Base-by-base conservation (phyloP, 495 filamentous ascomycete genomes). In the Lophiotrema nucula region DNA sequence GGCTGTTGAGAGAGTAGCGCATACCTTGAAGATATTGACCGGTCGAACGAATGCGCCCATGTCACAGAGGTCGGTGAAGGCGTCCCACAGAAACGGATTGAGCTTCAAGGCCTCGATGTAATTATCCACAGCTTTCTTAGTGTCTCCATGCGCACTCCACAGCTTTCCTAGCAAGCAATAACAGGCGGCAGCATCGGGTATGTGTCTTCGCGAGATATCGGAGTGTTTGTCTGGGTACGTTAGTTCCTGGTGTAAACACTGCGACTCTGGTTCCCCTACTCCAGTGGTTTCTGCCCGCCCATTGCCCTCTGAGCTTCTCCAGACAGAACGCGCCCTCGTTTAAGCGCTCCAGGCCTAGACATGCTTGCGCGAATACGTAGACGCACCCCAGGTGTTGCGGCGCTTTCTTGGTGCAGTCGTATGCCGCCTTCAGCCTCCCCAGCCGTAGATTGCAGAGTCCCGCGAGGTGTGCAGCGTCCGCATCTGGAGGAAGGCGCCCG, bases 81-180 rank as follows among this genome's bases (percentile, higher is more conserved):
- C 95, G 76, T 98, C 93, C 93, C 95, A 97, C 83, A 95, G 92
- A 73, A 97, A 95, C 0, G 93, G 92, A 67, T 97, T 97, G 33
- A 85, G 68, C 70, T 91, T 95, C 47, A 97, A 75, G 6, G 93
- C 85, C 54, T 91, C 88, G 53, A 92, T 88, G 69, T 90, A 97
- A 67, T 82, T 88, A 45, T 88, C 80, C 11, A 90, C 81, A 26
- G 95, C 89, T 65, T 88, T 90, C 60, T 85, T 84, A 57, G 84
- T 77, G 69, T 96, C 88, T 47, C 87, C 84, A 66, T 92, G 82
- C 15, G 82, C 88, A 27, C 87, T 80, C 75, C 88, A 95, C 27
- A 98, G 76, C 74, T 95, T 96, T 2, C 90, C 93, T 13, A 92
- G 81, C 39, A 98, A 72, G 59, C 87, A 92, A 46, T 82, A 77